A percentile compares a stretch with the other conserved stretches of the same genome.
These are phyloP conservation scores for Cercospora sp. DNA, from an alignment of 2,329 filamentous ascomycete species.

Conservation along the genomic window DNA sequence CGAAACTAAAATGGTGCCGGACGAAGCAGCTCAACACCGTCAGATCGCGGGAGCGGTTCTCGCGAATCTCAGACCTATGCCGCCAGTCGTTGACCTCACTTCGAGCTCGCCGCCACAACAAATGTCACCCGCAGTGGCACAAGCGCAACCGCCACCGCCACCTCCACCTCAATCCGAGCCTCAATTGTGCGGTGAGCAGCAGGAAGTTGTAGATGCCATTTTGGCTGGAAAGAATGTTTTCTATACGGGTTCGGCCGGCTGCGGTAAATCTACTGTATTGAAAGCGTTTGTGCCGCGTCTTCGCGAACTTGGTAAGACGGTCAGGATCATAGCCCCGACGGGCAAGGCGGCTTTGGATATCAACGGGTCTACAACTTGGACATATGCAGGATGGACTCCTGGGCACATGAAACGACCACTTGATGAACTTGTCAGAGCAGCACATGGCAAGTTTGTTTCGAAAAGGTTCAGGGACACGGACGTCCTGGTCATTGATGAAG, in stretches of 20 bases:
- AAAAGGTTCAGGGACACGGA: slow-evolving; percentile 50
- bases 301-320: slow-evolving; percentile 38
- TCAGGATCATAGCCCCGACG: slow-evolving; percentile 61
- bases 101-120: slow-evolving; percentile 10
- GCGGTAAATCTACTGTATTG: slow-evolving; percentile 60
- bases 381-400: slow-evolving; percentile 59
- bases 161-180: slow-evolving; percentile 14
- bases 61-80: not conserved
- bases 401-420: slow-evolving; percentile 49
- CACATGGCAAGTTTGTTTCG: slow-evolving; percentile 40
- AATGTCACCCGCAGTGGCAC: not conserved
- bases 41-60: not conserved
- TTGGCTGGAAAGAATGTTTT: slow-evolving; percentile 59
- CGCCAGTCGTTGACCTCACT: slow-evolving; percentile 11
- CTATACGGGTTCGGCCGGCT: slow-evolving; percentile 64
- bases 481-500: slow-evolving; percentile 65
- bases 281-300: slow-evolving; percentile 51
- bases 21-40: not conserved
- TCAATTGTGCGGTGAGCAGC: slow-evolving; percentile 22
- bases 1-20: not conserved
- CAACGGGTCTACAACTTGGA: slow-evolving; percentile 58
- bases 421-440: slow-evolving; percentile 28
- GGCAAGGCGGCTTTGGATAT: slow-evolving; percentile 61
- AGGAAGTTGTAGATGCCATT: slow-evolving; percentile 26
- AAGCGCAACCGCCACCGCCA: not conserved